Evolutionary conservation across 306 rosid genomes (phyloP).

Genomic region (Carpinus viminea): DNA sequence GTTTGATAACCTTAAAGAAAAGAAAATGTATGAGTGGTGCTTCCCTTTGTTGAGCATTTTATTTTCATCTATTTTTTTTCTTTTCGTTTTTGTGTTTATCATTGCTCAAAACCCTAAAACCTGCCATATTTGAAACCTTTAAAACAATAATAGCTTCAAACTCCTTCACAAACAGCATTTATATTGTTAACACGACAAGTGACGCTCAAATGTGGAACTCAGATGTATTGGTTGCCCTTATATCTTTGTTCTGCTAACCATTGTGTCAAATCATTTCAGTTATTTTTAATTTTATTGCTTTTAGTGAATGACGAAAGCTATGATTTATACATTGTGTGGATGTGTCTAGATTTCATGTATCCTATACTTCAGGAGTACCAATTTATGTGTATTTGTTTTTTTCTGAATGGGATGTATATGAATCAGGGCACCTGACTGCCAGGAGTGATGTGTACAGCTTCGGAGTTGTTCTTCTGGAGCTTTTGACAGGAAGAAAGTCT

Average conservation of each 20-base stretch:
- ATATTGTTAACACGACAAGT: neutral
- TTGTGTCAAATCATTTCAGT: neutral
- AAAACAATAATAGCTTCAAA: neutral
- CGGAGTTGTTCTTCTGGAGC: constrained; percentile 98
- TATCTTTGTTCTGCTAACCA: neutral
- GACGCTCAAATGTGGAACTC: neutral
- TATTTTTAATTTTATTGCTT: neutral
- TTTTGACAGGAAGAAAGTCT: constrained; percentile 88
- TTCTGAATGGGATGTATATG: constrained; percentile 29
- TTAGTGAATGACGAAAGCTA: neutral
- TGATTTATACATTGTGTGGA: neutral
- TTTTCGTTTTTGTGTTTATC: too few relatives aligned
- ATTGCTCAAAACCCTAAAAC: too few relatives aligned
- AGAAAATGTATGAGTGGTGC: too few relatives aligned
- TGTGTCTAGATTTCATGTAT: neutral
- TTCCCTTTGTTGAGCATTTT: too few relatives aligned
- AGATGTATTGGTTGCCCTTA: neutral
- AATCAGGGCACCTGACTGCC: constrained; percentile 95
- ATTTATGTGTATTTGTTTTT: neutral
- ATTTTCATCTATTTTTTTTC: too few relatives aligned
- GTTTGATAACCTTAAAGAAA: too few relatives aligned
- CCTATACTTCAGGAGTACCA: neutral
- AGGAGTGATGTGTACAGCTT: constrained; percentile 98
- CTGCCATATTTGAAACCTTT: neutral
- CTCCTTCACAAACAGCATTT: neutral